Evolutionary conservation across 2,329 filamentous ascomycete species (phyloP).

Genomic region (Aspergillus persii): DNA sequence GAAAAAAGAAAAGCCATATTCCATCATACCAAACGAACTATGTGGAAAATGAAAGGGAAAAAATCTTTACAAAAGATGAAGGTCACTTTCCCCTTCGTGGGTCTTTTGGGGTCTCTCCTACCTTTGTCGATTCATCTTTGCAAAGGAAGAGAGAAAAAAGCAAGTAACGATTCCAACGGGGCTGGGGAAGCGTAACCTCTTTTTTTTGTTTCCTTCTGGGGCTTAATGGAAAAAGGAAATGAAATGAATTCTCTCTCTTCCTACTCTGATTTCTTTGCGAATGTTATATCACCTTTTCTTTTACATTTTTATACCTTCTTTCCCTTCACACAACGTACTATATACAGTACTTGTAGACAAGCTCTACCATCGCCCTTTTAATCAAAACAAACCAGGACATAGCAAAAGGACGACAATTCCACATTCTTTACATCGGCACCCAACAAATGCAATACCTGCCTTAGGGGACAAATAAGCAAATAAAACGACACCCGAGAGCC

Average conservation of each 20-base stretch:
- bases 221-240: background rate
- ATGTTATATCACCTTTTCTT: background rate
- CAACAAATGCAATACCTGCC: too few species aligned
- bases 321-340: too few species aligned
- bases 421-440: too few species aligned
- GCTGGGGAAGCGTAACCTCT: background rate
- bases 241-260: background rate
- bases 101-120: background rate
- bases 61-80: slow-evolving; percentile 17
- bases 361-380: too few species aligned
- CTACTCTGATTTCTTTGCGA: background rate
- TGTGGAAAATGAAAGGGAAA: slow-evolving; percentile 18
- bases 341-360: too few species aligned
- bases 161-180: background rate
- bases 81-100: background rate
- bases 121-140: background rate
- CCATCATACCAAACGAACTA: slow-evolving; percentile 9
- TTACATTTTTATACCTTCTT: background rate
- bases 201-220: background rate
- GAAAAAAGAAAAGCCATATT: slow-evolving; percentile 21
- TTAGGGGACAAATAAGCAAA: too few species aligned
- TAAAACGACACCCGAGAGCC: too few species aligned
- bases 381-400: too few species aligned
- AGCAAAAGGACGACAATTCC: too few species aligned
- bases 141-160: background rate